Evolutionary conservation across 495 filamentous ascomycete genomes (phyloP).

Genomic region (Neurospora sublineolata): DNA sequence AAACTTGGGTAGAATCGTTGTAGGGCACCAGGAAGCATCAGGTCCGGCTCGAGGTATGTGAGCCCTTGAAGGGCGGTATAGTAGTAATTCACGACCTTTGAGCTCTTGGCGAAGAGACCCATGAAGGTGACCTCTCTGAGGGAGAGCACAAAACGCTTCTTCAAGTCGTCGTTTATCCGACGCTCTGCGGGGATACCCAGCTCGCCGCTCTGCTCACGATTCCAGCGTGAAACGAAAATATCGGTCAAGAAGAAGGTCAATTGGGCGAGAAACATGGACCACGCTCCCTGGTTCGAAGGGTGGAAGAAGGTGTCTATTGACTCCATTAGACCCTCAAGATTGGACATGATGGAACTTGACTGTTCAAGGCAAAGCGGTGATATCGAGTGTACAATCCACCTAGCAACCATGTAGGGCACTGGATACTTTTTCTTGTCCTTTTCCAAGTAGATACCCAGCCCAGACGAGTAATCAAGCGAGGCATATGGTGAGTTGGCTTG

Average conservation of each 20-base stretch:
- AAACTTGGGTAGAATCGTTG: conserved; percentile 95
- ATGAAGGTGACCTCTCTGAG: conserved; percentile 91
- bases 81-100: conserved; percentile 79
- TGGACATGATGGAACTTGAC: conserved; percentile 68
- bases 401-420: conserved; percentile 79
- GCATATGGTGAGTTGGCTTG: conserved; percentile 92
- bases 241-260: conserved; percentile 88
- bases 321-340: conserved; percentile 86
- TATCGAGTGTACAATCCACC: conserved; percentile 89
- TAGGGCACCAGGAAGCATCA: conserved; percentile 86
- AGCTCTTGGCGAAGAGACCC: conserved; percentile 95
- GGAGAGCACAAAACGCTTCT: conserved; percentile 81
- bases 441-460: conserved; percentile 73
- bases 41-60: conserved; percentile 78
- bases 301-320: conserved; percentile 98
- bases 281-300: conserved; percentile 85
- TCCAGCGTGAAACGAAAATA: conserved; percentile 97
- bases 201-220: conserved; percentile 85
- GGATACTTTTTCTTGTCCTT: conserved; percentile 89
- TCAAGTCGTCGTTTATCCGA: conserved; percentile 65
- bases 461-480: conserved; percentile 70
- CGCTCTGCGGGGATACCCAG: conserved; percentile 72
- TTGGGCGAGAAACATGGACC: conserved; percentile 84
- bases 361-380: conserved; percentile 73
- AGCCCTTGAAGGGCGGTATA: conserved; percentile 80